Base-by-base conservation (phyloP, 257 asterid genomes). In the Avicennia marina region DNA sequence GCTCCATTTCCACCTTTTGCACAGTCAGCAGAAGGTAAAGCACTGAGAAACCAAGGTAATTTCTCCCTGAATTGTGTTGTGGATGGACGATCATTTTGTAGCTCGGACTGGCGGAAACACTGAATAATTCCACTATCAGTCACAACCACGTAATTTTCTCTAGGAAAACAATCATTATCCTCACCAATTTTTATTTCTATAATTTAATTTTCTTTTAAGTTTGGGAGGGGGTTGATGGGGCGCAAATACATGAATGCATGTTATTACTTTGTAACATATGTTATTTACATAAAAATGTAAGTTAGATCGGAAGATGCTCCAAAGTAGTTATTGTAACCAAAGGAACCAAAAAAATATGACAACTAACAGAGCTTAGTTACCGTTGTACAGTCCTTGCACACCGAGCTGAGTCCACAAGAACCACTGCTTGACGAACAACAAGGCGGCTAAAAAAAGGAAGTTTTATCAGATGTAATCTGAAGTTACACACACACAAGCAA, bases 1-100 rank as follows among this genome's bases (percentile, higher is more conserved):
- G 98, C 97, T 65, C 98, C 98, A 44, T 81, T 86, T 68, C 98
- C 98, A 41, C 94, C 98, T 78, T 91, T 91, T 7, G 98, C 95
- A 71, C 98, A 91, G 66, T 91, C 95, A 67, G 84, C 84, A 53
- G 98, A 91, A 53, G 98, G 98, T 64, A 88, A 81, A 42, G 97
- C 96, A 68, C 65, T 75, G 58, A 91, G 89, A 73, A 91, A 91
- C 98, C 98, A 91, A 0, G 98, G 98, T 56, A 91, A 93, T 74
- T 85, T 91, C 47, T 86, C 95, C 73, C 53, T 67, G 75, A 91
- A 91, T 63, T 91, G 98, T 60, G 73, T 39, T 15, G 94, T 84
- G 13, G 94, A 74, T 31, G 98, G 98, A 22, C 98, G 97, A 41
- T 68, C 90, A 38, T 81, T 88, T 70, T 70, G 86, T 50, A 91